Evolutionary conservation across 495 filamentous ascomycete genomes (phyloP).

Genomic region (Penicillium goetzii): DNA sequence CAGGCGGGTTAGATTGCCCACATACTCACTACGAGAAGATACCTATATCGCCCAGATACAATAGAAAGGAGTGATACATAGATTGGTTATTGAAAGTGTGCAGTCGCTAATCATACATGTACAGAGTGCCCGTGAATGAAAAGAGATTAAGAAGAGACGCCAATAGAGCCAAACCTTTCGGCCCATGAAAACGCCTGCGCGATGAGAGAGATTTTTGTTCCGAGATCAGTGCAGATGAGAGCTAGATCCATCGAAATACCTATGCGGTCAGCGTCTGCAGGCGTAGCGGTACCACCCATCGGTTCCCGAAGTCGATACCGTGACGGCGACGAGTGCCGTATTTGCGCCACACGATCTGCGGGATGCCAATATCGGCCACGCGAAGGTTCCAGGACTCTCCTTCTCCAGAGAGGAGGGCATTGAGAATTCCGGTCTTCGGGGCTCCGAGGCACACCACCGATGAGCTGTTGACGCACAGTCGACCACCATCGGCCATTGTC

Average conservation of each 20-base stretch:
- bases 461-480: conserved; percentile 72
- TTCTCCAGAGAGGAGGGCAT: conserved; percentile 66
- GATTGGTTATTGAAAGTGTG: conserved; percentile 3
- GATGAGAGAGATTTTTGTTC: conserved; percentile 4
- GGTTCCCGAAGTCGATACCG: conserved; percentile 81
- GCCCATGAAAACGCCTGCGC: conserved; percentile 12
- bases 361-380: conserved; percentile 85
- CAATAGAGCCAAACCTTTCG: not conserved
- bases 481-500: conserved; percentile 65
- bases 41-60: no score
- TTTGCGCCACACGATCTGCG: conserved; percentile 80
- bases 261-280: conserved; percentile 36
- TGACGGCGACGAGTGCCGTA: conserved; percentile 76
- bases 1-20: not conserved
- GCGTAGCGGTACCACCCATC: conserved; percentile 71
- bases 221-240: conserved; percentile 12
- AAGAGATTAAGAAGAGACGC: not conserved
- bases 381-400: conserved; percentile 67
- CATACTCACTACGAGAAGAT: no score
- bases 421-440: conserved; percentile 80
- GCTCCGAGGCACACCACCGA: conserved; percentile 82
- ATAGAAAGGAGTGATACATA: not conserved
- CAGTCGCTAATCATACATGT: conserved; percentile 22
- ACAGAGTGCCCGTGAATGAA: not conserved
- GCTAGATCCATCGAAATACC: not conserved